Evolutionary conservation across 2,329 filamentous ascomycete genomes (phyloP).

Genomic region (Cladobotryum mycophilum): DNA sequence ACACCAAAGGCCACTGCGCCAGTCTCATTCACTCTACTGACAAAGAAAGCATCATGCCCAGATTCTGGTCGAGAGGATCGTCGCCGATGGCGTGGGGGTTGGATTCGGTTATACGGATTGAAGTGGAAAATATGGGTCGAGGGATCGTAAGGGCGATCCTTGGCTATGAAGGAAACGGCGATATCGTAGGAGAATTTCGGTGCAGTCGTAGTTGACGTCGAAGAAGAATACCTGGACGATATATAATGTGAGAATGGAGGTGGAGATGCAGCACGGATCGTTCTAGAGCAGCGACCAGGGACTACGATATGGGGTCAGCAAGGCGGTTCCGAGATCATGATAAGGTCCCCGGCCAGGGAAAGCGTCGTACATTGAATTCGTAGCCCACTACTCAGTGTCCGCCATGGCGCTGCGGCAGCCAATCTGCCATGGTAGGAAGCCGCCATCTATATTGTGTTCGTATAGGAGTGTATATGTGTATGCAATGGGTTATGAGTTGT

Average conservation of each 20-base stretch:
- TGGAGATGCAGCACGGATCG: conserved; percentile 13
- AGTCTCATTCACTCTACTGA: conserved; percentile 67
- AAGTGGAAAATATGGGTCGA: conserved; percentile 67
- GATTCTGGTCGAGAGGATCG: conserved; percentile 57
- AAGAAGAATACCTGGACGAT: conserved; percentile 7
- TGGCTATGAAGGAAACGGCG: conserved; percentile 69
- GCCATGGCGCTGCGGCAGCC: conserved; percentile 15
- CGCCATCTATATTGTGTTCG: conserved; percentile 13
- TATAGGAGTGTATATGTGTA: background rate
- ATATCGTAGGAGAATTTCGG: conserved; percentile 59
- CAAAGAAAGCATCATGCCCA: conserved; percentile 95
- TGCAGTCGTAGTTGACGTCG: conserved; percentile 19
- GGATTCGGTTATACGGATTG: conserved; percentile 56
- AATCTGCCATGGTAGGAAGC: conserved; percentile 14
- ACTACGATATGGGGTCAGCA: background rate
- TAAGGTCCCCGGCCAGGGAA: background rate
- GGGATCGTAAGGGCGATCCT: conserved; percentile 62
- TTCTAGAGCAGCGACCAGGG: background rate
- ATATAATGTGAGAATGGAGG: background rate
- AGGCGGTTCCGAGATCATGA: background rate
- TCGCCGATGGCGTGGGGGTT: conserved; percentile 35
- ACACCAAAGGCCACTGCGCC: conserved; percentile 76
- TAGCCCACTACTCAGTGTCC: conserved; percentile 11
- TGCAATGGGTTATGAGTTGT: conserved; percentile 5
- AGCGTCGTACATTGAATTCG: background rate